Conservation (phyloP, 208 protist species). For the Wallacemonas sp. region DNA sequence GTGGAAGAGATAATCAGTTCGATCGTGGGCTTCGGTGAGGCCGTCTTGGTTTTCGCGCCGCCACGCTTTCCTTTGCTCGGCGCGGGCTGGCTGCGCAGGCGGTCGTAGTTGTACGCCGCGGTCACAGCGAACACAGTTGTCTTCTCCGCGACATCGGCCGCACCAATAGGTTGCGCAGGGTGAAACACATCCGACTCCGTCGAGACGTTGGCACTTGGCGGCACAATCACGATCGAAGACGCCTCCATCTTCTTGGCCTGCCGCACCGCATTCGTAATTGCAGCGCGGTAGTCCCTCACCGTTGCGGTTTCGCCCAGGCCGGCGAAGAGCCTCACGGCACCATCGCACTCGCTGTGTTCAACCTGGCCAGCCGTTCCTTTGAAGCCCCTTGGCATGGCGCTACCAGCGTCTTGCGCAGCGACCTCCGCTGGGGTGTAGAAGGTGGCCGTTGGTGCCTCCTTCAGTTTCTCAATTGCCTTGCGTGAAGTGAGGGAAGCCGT, state of each 20-base stretch:
- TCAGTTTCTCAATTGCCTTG: constrained; percentile 1
- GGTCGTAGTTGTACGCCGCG: constrained; percentile 73
- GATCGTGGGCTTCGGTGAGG: constrained; percentile 17
- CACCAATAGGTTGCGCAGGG: constrained; percentile 32
- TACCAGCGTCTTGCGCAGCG: background rate
- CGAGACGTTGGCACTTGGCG: constrained; percentile 20
- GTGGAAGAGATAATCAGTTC: constrained; percentile 44
- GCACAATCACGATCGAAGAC: constrained; percentile 23
- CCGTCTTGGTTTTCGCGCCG: background rate
- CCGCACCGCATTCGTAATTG: constrained; percentile 71
- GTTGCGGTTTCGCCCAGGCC: constrained; percentile 29
- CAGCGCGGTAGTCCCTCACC: constrained; percentile 66
- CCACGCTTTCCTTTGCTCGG: constrained; percentile 12
- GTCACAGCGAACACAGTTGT: constrained; percentile 71
- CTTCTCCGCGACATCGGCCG: constrained; percentile 61
- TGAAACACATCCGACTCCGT: constrained; percentile 46
- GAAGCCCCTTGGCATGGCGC: constrained; percentile 33
- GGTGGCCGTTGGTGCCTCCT: background rate
- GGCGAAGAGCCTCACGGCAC: constrained; percentile 15
- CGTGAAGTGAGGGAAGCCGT: background rate
- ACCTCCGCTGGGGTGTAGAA: constrained; percentile 6
- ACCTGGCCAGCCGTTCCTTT: constrained; percentile 43
- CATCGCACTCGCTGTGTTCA: constrained; percentile 12
- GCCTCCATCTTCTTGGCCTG: constrained; percentile 47
- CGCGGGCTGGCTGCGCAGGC: constrained; percentile 37